Percentiles rank a stretch among this genome's conserved stretches.
Evolutionary conservation across 192 early-diverging fungal species (phyloP).

Genomic region (Piromyces sp.): DNA sequence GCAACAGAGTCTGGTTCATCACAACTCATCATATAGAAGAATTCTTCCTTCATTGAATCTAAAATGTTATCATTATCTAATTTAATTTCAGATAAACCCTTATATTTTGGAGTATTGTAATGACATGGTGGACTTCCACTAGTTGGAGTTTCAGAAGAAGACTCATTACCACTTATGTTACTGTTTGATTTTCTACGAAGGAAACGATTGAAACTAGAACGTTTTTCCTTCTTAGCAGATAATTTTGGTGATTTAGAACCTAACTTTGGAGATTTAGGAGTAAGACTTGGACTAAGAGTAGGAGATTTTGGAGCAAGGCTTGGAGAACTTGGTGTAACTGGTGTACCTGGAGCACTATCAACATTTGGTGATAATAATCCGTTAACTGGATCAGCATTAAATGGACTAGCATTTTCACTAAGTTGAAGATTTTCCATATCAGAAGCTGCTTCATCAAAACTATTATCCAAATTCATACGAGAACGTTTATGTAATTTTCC

Average conservation of each 20-base stretch:
- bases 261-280: not conserved
- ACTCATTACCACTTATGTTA: not conserved
- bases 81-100: not conserved
- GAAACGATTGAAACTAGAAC: not conserved
- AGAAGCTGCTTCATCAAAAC: not conserved
- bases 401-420: not conserved
- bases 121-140: not conserved
- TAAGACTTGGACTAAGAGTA: not conserved
- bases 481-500: not conserved
- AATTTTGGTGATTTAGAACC: not conserved
- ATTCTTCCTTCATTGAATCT: slow-evolving; percentile 23
- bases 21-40: slow-evolving; percentile 37
- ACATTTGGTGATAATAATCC: not conserved
- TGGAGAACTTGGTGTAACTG: not conserved
- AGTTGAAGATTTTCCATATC: not conserved
- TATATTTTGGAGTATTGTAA: not conserved
- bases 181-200: not conserved
- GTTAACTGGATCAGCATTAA: not conserved
- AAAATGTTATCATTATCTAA: not conserved
- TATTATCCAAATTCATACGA: not conserved
- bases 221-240: not conserved
- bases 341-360: not conserved
- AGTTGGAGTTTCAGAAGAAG: not conserved
- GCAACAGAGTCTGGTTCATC: slow-evolving; percentile 59
- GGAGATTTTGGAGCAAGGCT: not conserved